phyloP scores from a whole-genome alignment of 2,329 filamentous ascomycete species.

The Zalaria sp. region DNA sequence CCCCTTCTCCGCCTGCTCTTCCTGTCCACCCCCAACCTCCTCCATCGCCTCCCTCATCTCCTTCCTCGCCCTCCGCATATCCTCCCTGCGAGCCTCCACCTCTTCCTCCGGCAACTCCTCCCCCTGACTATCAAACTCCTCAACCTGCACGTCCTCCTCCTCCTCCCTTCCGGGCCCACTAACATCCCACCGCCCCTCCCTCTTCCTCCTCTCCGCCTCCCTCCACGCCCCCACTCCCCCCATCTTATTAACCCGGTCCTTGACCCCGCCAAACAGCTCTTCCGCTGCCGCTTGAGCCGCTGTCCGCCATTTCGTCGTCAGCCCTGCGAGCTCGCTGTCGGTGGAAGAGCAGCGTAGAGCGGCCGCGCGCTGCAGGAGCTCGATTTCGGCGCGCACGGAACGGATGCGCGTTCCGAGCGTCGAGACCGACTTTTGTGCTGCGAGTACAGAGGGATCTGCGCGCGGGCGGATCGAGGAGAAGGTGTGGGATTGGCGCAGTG shows the following conservation, averaged over 20 bases:
- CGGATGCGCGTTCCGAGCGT: constrained; percentile 17
- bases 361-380: constrained; percentile 37
- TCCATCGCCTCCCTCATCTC: constrained; percentile 27
- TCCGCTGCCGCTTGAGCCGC: constrained; percentile 51
- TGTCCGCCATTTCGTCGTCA: constrained; percentile 47
- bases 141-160: constrained; percentile 19
- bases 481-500: neutral
- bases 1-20: constrained; percentile 17
- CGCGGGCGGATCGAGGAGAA: neutral
- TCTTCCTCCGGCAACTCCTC: constrained; percentile 22
- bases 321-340: constrained; percentile 40
- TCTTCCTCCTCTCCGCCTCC: constrained; percentile 22
- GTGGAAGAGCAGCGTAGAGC: constrained; percentile 31
- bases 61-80: constrained; percentile 35
- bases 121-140: constrained; percentile 18
- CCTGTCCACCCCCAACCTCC: constrained; percentile 24
- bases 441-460: neutral
- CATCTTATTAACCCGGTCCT: constrained; percentile 47
- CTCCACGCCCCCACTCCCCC: constrained; percentile 43
- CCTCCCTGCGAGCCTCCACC: constrained; percentile 30
- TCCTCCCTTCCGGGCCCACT: constrained; percentile 19
- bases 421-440: neutral
- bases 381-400: constrained; percentile 31
- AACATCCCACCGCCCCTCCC: constrained; percentile 13
- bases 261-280: constrained; percentile 47